Conservation (phyloP, 441 rosid species). For the Bocquillonia castaneifolia region DNA sequence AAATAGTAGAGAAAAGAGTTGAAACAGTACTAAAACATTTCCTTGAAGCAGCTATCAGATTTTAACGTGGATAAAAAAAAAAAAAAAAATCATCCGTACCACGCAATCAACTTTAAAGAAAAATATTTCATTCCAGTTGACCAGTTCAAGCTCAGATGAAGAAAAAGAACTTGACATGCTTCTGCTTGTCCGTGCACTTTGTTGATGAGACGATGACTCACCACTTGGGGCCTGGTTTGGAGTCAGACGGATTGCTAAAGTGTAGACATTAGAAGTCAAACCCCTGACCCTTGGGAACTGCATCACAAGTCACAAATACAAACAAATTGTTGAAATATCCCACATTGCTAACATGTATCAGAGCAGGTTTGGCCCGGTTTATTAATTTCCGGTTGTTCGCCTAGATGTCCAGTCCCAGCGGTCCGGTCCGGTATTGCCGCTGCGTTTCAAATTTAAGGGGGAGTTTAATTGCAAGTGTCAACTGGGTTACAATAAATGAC, state of each 20-base stretch:
- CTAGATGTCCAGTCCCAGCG: no score
- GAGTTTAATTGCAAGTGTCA: no score
- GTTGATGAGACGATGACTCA: conserved; percentile 56
- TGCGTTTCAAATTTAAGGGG: no score
- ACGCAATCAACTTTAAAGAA: conserved; percentile 78
- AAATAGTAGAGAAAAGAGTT: not conserved
- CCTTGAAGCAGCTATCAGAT: conserved; percentile 3
- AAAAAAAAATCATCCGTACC: conserved; percentile 37
- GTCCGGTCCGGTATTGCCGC: no score
- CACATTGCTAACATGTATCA: conserved; percentile 7
- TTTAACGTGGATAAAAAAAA: not conserved
- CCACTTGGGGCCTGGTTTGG: conserved; percentile 43
- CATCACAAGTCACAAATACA: conserved; percentile 22
- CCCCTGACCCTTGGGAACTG: conserved; percentile 57
- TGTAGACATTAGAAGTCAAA: conserved; percentile 61
- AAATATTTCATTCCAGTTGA: conserved; percentile 85
- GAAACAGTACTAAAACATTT: no score
- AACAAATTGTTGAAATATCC: conserved; percentile 13
- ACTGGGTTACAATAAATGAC: no score
- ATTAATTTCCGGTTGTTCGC: no score
- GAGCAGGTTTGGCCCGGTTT: no score
- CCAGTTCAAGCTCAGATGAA: conserved; percentile 52
- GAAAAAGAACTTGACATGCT: conserved; percentile 45
- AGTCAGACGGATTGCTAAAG: conserved; percentile 57
- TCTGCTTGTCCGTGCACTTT: conserved; percentile 92